Evolutionary conservation across 2,329 filamentous ascomycete species (phyloP).

Genomic region (Penicillium sp.): DNA sequence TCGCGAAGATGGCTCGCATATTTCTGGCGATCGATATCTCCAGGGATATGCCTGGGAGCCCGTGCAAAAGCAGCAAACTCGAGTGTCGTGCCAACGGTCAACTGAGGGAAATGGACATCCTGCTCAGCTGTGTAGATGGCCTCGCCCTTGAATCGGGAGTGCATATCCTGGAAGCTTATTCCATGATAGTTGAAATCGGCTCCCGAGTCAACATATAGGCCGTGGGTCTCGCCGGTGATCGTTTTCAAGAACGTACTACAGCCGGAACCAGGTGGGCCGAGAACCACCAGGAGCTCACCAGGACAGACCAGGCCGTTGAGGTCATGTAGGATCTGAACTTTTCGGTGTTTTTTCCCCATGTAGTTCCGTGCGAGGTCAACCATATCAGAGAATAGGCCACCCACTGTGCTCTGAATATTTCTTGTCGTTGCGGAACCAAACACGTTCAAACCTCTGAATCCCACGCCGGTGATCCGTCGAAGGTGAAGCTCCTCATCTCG

Average conservation of each 20-base stretch:
- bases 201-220: slow-evolving; percentile 58
- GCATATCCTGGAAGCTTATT: slow-evolving; percentile 67
- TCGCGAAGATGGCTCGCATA: slow-evolving; percentile 75
- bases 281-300: slow-evolving; percentile 83
- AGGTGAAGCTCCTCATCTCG: neutral
- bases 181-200: slow-evolving; percentile 77
- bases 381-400: neutral
- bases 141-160: slow-evolving; percentile 71
- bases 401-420: slow-evolving; percentile 1
- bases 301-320: slow-evolving; percentile 64
- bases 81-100: slow-evolving; percentile 84
- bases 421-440: neutral
- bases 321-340: slow-evolving; percentile 69
- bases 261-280: slow-evolving; percentile 72
- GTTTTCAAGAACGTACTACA: slow-evolving; percentile 68
- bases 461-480: neutral
- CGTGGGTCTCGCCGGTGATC: slow-evolving; percentile 64
- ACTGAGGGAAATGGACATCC: slow-evolving; percentile 77
- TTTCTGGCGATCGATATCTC: slow-evolving; percentile 66
- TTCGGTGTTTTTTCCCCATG: slow-evolving; percentile 63
- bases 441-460: neutral
- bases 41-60: slow-evolving; percentile 74
- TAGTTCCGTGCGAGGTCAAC: neutral
- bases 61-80: slow-evolving; percentile 82
- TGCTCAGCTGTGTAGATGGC: slow-evolving; percentile 84